Evolutionary conservation across 2,329 filamentous ascomycete genomes (phyloP).

Genomic region (Penicillium sp.): DNA sequence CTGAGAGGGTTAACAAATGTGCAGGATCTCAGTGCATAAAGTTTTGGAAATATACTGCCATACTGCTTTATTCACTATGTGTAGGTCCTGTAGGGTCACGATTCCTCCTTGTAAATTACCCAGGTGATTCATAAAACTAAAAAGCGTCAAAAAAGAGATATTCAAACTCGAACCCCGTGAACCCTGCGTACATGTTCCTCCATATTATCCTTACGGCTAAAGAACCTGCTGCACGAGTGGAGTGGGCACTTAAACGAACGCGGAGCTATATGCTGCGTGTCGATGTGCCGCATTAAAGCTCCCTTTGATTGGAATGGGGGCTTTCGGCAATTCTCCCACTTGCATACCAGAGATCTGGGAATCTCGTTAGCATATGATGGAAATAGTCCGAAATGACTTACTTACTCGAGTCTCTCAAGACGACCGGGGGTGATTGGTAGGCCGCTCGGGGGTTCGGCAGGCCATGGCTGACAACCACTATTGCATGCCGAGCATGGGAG

Average conservation of each 20-base stretch:
- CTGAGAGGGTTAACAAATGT: no score
- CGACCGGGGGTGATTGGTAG: no score
- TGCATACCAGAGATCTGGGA: background rate
- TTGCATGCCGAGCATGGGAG: background rate
- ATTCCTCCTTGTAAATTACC: no score
- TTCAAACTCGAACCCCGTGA: background rate
- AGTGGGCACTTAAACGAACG: background rate
- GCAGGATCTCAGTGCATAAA: no score
- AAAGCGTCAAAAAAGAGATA: background rate
- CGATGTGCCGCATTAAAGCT: background rate
- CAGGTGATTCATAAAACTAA: background rate
- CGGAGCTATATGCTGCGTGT: background rate
- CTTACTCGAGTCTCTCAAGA: no score
- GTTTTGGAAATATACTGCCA: no score
- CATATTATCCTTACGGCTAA: background rate
- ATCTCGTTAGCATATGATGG: background rate
- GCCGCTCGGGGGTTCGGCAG: no score
- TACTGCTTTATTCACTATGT: no score
- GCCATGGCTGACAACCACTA: background rate
- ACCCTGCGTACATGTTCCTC: background rate
- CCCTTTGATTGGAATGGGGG: background rate
- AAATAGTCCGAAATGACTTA: no score
- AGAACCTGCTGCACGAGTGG: background rate
- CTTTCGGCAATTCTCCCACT: background rate
- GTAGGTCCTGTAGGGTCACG: no score